phyloP scores from a whole-genome alignment of 768 basidiomycete species.

The Boletus sensibilis region DNA sequence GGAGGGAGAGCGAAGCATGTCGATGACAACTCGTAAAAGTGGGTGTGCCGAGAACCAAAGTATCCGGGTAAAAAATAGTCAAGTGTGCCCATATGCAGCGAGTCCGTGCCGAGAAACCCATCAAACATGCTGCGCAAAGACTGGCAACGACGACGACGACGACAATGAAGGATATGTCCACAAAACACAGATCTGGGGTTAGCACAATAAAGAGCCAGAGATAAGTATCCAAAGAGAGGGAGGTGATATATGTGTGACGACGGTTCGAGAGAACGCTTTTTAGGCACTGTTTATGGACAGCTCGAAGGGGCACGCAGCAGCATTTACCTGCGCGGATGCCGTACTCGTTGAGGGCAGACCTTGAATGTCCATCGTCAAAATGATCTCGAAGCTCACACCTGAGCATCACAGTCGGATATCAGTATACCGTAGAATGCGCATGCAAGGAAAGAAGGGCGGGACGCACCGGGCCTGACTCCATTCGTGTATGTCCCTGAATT shows the following conservation, averaged over 20 bases:
- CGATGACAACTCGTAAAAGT: neutral
- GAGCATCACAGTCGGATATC: conserved; percentile 4
- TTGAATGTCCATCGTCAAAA: conserved; percentile 64
- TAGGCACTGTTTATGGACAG: conserved; percentile 53
- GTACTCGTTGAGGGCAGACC: conserved; percentile 58
- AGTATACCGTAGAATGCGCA: neutral
- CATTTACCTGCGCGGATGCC: conserved; percentile 55
- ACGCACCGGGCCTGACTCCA: conserved; percentile 62
- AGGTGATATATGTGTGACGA: neutral
- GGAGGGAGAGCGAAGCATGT: neutral
- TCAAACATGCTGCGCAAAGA: neutral
- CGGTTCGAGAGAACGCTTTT: conserved; percentile 1
- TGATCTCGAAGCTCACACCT: conserved; percentile 61
- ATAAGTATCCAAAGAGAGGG: conserved; percentile 13
- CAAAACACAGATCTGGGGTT: conserved; percentile 1
- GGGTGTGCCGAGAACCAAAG: neutral
- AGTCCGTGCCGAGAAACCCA: conserved; percentile 6
- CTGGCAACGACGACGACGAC: neutral
- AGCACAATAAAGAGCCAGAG: conserved; percentile 3
- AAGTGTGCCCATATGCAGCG: neutral
- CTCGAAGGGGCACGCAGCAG: conserved; percentile 70
- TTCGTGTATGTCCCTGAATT: conserved; percentile 48
- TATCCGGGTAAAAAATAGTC: neutral
- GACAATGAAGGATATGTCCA: conserved; percentile 7
- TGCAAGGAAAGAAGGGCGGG: neutral